phyloP scores from a whole-genome alignment of 2,329 filamentous ascomycete species.

The Canariomyces notabilis region DNA sequence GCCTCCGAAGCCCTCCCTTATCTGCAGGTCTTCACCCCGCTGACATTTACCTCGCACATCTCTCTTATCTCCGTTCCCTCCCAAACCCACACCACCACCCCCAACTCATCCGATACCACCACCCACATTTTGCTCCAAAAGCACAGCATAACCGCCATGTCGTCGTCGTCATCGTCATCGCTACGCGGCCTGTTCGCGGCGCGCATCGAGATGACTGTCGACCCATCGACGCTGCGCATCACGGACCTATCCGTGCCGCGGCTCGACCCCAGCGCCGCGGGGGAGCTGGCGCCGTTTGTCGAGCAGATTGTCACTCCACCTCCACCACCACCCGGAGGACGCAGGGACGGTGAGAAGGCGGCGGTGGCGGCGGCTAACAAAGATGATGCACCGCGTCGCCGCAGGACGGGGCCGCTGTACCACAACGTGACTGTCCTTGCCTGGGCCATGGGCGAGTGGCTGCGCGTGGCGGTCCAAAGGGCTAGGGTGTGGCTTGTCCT shows the following conservation, averaged over 20 bases:
- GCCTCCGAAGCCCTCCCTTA: constrained; percentile 63
- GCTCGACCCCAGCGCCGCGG: constrained; percentile 53
- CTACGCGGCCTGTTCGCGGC: constrained; percentile 54
- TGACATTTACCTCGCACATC: constrained; percentile 55
- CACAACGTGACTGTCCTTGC: constrained; percentile 56
- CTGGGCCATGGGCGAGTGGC: constrained; percentile 67
- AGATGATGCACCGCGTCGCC: too few relatives aligned
- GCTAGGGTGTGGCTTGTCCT: constrained; percentile 59
- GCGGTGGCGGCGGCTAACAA: constrained; percentile 35
- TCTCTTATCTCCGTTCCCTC: constrained; percentile 45
- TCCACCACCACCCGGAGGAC: constrained; percentile 24
- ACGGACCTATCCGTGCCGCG: constrained; percentile 47
- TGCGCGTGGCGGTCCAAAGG: constrained; percentile 54
- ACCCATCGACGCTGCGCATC: constrained; percentile 48
- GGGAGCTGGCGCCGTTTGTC: constrained; percentile 54
- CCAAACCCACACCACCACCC: constrained; percentile 22
- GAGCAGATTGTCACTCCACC: constrained; percentile 35
- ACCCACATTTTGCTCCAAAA: constrained; percentile 49
- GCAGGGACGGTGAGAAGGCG: background rate
- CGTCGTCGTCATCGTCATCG: constrained; percentile 38
- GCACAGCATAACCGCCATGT: constrained; percentile 52
- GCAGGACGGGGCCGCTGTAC: too few relatives aligned
- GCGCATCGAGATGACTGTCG: constrained; percentile 53
- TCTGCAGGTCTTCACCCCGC: constrained; percentile 64
- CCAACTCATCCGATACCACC: too few relatives aligned